Evolutionary conservation across 1,284 basidiomycete genomes (phyloP), one percentile per base, ranked within the genome.

Genomic region (Ustilago xerochloae): DNA sequence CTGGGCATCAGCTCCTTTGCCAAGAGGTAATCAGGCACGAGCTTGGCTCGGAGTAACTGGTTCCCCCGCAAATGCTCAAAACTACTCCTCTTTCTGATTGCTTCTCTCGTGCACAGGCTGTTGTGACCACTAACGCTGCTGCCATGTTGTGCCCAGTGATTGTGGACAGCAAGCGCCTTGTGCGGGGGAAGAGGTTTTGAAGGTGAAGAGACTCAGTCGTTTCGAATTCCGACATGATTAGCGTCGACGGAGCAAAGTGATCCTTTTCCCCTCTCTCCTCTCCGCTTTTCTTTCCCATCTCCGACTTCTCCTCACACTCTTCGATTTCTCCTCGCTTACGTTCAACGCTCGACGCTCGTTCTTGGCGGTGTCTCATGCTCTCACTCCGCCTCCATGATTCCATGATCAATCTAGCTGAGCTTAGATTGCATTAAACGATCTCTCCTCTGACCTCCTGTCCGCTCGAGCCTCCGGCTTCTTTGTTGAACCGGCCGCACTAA

Each of bases 391-490:
- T 6, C 16, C 57, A n/a, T 36, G 28, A 22, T n/a, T 32, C 24
- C 18, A 18, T 50, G 45, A 47, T 41, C 32, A 33, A 22, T 32
- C 32, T 15, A 29, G 41, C 50, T 51, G 35, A 36, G 50, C 22
- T 43, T 8, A 41, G 12, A 24, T 47, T 18, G 35, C 20, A 18
- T 33, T 13, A 33, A 30, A 32, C 16, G 22, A 24, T 43, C 12
- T 43, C 22, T 20, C 12, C n/a, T 20, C 13, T 43, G 41, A 10
- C 22, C 22, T 24, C 12, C 22, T 43, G 41, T n/a, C 51, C 43
- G 59, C 43, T 22, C 33, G 30, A 43, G 51, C 63, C 63, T 48
- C 51, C 63, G 63, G 63, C 56, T 59, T 65, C 56, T 65, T 65
- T 35, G 8, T 28, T 26, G 36, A 9, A 10, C 63, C 56, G 63